Percentiles rank a stretch among this genome's conserved stretches.
phyloP scores from a whole-genome alignment of 1,139 yeast species.

The Scheffersomyces quercinus region DNA sequence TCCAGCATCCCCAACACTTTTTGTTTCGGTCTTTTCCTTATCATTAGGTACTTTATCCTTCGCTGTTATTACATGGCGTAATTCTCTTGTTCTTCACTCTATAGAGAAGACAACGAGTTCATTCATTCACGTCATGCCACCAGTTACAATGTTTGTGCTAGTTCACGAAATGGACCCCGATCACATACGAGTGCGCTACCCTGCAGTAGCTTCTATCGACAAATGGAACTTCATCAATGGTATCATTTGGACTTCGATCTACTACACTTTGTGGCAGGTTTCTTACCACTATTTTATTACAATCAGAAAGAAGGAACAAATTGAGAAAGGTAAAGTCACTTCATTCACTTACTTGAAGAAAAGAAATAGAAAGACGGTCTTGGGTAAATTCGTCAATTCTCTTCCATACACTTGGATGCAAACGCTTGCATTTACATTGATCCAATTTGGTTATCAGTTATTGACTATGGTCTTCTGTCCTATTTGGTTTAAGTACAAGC shows the following conservation, averaged over 20 bases:
- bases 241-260: constrained; percentile 75
- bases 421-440: constrained; percentile 77
- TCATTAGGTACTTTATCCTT: constrained; percentile 87
- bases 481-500: constrained; percentile 72
- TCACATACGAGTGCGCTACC: constrained; percentile 60
- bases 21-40: constrained; percentile 81
- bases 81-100: constrained; percentile 87
- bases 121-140: constrained; percentile 89
- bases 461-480: constrained; percentile 91
- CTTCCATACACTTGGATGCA: constrained; percentile 84
- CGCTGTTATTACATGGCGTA: constrained; percentile 96
- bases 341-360: constrained; percentile 83
- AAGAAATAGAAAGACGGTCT: constrained; percentile 59
- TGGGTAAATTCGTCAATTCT: constrained; percentile 80
- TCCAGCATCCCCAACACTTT: constrained; percentile 71
- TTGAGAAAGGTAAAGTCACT: constrained; percentile 82
- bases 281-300: constrained; percentile 91
- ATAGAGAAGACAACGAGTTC: constrained; percentile 93
- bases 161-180: constrained; percentile 73
- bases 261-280: constrained; percentile 90
- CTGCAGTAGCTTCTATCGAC: constrained; percentile 71
- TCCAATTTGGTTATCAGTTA: constrained; percentile 86
- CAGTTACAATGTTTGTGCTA: constrained; percentile 82
- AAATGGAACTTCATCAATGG: constrained; percentile 76
- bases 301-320: constrained; percentile 72